Percentiles rank a stretch among this genome's conserved stretches.
Conservation (phyloP, 257 asterid genomes). For the Agastache rugosa region DNA sequence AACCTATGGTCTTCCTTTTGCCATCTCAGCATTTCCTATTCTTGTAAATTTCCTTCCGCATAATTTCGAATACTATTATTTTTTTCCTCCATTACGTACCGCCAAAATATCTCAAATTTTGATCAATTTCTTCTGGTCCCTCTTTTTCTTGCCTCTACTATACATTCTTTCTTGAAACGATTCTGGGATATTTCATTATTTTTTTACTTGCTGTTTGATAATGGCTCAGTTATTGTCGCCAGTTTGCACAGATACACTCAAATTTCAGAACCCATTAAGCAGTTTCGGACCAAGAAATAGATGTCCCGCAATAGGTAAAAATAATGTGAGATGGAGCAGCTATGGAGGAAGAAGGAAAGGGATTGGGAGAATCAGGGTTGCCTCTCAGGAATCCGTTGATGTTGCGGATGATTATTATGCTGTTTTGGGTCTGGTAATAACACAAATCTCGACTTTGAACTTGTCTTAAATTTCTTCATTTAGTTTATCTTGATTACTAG, state of each 20-base stretch:
- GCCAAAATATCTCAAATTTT: conserved; percentile 34
- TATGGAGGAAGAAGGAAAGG: conserved; percentile 52
- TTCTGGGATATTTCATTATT: neutral
- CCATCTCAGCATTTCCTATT: conserved; percentile 61
- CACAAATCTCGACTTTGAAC: neutral
- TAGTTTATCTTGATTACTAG: conserved; percentile 19
- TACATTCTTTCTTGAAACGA: conserved; percentile 5
- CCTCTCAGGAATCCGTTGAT: conserved; percentile 66
- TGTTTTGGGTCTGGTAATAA: conserved; percentile 81
- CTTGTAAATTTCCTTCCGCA: conserved; percentile 53
- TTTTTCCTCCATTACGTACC: conserved; percentile 8
- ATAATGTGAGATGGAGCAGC: conserved; percentile 52
- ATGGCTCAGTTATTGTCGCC: conserved; percentile 82
- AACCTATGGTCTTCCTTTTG: conserved; percentile 55
- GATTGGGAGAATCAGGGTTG: conserved; percentile 59
- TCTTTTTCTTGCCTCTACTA: conserved; percentile 6
- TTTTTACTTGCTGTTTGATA: conserved; percentile 33
- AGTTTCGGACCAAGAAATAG: conserved; percentile 54
- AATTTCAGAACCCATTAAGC: conserved; percentile 58
- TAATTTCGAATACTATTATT: conserved; percentile 31
- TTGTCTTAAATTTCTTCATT: neutral
- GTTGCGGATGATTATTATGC: conserved; percentile 86
- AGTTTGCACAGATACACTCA: conserved; percentile 71
- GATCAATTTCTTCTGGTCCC: conserved; percentile 9
- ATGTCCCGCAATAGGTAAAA: conserved; percentile 43